Percentiles rank a stretch among this genome's conserved stretches.
Conservation (phyloP, 78 protist genomes). For the Dictyostelium discoideum region DNA sequence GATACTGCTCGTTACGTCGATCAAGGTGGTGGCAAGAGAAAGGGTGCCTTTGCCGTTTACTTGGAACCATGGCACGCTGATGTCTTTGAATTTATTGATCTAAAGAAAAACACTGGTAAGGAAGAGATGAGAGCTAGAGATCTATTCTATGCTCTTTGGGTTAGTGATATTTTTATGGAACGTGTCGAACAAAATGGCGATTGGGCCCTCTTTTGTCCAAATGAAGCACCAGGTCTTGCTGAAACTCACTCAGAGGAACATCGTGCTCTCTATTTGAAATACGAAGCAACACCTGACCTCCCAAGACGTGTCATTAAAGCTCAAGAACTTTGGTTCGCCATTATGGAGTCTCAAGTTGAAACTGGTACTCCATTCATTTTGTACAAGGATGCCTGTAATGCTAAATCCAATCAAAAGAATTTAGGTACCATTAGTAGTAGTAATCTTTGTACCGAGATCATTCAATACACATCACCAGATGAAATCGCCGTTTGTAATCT, state of each 20-base stretch:
- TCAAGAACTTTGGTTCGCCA: constrained; percentile 97
- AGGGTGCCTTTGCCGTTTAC: constrained; percentile 99
- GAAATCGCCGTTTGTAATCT: constrained; percentile 99
- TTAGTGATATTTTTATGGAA: constrained; percentile 98
- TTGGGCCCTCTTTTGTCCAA: constrained; percentile 98
- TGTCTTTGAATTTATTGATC: constrained; percentile 92
- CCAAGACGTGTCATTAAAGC: constrained; percentile 89
- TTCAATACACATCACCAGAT: constrained; percentile 97
- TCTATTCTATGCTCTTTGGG: constrained; percentile 98
- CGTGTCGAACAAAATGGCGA: constrained; percentile 93
- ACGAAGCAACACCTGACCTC: constrained; percentile 91
- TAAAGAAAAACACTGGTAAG: constrained; percentile 92
- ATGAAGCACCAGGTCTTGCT: constrained; percentile 94
- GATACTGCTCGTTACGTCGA: constrained; percentile 98
- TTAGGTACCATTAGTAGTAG: constrained; percentile 97
- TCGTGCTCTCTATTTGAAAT: constrained; percentile 91
- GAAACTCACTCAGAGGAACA: constrained; percentile 95
- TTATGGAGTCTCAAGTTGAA: constrained; percentile 98
- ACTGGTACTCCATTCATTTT: constrained; percentile 99
- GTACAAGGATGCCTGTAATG: constrained; percentile 98
- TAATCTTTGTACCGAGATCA: constrained; percentile 99
- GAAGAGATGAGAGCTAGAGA: constrained; percentile 98
- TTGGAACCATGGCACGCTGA: constrained; percentile 99
- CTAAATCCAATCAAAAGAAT: constrained; percentile 96
- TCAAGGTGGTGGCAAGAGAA: constrained; percentile 98